Evolutionary conservation across 805 yeast species (phyloP), one percentile per base, ranked within the genome.

Genomic region (Pichia rugopelliculosa): DNA sequence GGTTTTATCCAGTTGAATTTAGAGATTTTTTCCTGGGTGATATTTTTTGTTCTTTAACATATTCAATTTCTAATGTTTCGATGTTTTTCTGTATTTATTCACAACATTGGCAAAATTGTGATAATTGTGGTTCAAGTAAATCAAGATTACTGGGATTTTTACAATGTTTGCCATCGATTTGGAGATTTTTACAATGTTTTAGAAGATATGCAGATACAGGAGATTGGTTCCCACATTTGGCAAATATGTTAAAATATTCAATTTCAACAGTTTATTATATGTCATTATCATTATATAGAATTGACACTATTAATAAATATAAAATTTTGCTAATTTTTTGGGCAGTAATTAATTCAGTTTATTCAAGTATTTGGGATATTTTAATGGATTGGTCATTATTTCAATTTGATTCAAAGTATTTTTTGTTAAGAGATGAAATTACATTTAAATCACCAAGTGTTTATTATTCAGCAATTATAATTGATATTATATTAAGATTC

Each of bases 351-450:
- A 90, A 93, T 63, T 79, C 96, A 0, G 44, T 82, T 0, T 77
- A 76, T 59, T 75, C 90, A 30, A 65, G 84, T 0, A 53, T 80
- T 4, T 93, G 99, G 99, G 99, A 93, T 66, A 69, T 93, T 6
- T 69, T 90, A 38, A 88, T 93, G 96, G 99, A 93, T 69, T 93
- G 96, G 91, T 89, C 97, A 2, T 69, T 93, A 57, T 72, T 85
- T 48, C 96, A 87, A 62, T 69, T 78, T 25, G 75, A 71, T 13
- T 73, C 84, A 3, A 71, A 73, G 50, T 74, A 84, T 61, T 65
- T 65, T 48, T 66, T 82, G 24, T 69, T 90, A 44, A 73, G 97
- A 56, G 82, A 87, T 59, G 83, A 86, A 58, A 69, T 90, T 43
- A 83, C 82, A 39, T 82, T 76, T 57, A 72, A 74, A 47, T 64